phyloP scores from a whole-genome alignment of 495 filamentous ascomycete genomes.

The Aspergillus olivimuriae region DNA sequence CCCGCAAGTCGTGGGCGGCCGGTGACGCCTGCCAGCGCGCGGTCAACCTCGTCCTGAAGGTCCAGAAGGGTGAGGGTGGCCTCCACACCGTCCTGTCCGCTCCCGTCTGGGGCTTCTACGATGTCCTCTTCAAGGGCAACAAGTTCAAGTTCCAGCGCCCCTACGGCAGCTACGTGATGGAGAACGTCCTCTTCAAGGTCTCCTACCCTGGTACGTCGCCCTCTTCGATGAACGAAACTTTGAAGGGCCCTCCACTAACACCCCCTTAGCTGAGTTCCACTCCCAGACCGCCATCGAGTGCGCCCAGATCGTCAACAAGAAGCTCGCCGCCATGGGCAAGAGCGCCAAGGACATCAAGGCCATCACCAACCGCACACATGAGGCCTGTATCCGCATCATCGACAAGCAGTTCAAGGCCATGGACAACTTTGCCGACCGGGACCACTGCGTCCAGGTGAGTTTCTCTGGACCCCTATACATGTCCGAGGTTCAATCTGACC shows the following conservation, averaged over 20 bases:
- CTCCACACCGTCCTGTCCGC: conserved; percentile 89
- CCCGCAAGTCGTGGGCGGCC: conserved; percentile 96
- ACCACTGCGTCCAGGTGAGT: conserved; percentile 87
- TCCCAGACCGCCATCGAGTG: conserved; percentile 97
- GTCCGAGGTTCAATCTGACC: not conserved
- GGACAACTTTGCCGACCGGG: conserved; percentile 98
- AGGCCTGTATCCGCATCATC: conserved; percentile 97
- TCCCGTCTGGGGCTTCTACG: conserved; percentile 97
- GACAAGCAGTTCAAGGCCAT: conserved; percentile 99
- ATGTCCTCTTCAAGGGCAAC: conserved; percentile 92
- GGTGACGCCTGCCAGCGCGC: conserved; percentile 96
- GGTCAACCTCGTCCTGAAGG: conserved; percentile 90
- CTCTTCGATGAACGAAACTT: too few species aligned
- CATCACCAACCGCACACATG: conserved; percentile 91
- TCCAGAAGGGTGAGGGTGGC: conserved; percentile 84
- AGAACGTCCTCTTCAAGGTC: conserved; percentile 99
- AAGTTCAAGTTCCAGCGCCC: conserved; percentile 92
- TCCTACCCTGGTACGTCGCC: conserved; percentile 80
- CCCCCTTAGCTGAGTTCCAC: conserved; percentile 80
- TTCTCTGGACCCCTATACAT: not conserved
- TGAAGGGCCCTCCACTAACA: conserved; percentile 8
- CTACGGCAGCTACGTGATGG: conserved; percentile 99
- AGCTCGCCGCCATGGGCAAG: conserved; percentile 80
- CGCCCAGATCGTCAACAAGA: conserved; percentile 75
- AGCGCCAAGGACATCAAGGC: conserved; percentile 89